A percentile compares a stretch with the other conserved stretches of the same genome.
Conservation (phyloP, 345 rosid genomes). For the Lepidium sativum region DNA sequence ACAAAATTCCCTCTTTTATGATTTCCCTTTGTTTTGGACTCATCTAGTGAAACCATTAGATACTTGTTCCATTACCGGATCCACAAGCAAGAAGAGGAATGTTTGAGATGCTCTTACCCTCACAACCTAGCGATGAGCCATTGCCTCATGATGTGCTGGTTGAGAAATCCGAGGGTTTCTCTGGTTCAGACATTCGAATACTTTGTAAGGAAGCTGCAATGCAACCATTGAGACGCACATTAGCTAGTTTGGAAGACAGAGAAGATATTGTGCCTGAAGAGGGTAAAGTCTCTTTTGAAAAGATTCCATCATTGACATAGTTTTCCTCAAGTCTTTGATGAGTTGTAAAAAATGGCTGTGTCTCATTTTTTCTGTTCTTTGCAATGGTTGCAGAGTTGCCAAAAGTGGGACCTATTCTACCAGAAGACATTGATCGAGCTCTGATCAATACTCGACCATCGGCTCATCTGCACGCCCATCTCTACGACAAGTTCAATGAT, state of each 20-base stretch:
- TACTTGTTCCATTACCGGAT: conserved; percentile 94
- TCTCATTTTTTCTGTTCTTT: not conserved
- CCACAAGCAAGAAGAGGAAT: conserved; percentile 92
- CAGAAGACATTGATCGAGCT: conserved; percentile 64
- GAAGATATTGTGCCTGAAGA: conserved; percentile 64
- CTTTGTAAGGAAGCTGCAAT: conserved; percentile 93
- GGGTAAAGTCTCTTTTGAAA: conserved; percentile 37
- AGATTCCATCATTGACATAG: not conserved
- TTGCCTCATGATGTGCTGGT: conserved; percentile 74
- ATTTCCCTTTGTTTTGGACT: conserved; percentile 12
- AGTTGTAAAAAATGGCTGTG: not conserved
- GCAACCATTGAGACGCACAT: conserved; percentile 84
- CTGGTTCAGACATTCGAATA: conserved; percentile 89
- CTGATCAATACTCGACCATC: conserved; percentile 88
- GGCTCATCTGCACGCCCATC: conserved; percentile 84
- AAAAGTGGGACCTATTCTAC: conserved; percentile 57
- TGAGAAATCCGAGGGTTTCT: conserved; percentile 70
- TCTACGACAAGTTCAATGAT: conserved; percentile 75
- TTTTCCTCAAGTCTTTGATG: not conserved
- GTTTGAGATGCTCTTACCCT: conserved; percentile 74
- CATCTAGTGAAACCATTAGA: conserved; percentile 40
- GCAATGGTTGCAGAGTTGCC: conserved; percentile 57
- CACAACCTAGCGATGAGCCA: conserved; percentile 38
- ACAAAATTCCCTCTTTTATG: not conserved
- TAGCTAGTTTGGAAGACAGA: conserved; percentile 54